Evolutionary conservation across 306 rosid genomes (phyloP).

Genomic region (Canavalia gladiata): DNA sequence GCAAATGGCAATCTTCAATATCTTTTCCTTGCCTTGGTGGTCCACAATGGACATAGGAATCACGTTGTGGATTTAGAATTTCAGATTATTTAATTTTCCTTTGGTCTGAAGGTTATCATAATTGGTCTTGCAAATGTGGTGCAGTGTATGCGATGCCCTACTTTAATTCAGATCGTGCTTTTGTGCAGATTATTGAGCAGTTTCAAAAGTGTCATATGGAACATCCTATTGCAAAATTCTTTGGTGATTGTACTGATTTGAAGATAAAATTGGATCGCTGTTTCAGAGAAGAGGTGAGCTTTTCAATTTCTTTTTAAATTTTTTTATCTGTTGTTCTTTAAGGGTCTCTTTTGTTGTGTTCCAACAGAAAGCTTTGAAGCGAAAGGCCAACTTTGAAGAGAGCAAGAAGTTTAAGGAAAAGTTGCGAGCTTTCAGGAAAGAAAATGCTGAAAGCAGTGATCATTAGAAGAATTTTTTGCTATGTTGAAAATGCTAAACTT

Average conservation of each 20-base stretch:
- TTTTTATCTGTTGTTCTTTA: neutral
- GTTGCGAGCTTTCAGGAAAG: constrained; percentile 75
- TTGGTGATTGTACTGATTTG: constrained; percentile 90
- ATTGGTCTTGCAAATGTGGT: constrained; percentile 34
- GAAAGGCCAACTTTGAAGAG: constrained; percentile 92
- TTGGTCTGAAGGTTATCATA: constrained; percentile 28
- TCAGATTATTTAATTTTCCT: constrained; percentile 2
- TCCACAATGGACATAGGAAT: constrained; percentile 28
- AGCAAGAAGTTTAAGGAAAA: constrained; percentile 84
- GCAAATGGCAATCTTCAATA: neutral
- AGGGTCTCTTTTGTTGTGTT: constrained; percentile 25
- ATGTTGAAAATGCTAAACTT: constrained; percentile 10
- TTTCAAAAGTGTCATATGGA: constrained; percentile 88
- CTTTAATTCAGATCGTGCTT: constrained; percentile 27
- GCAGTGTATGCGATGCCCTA: constrained; percentile 1
- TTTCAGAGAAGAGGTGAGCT: constrained; percentile 86
- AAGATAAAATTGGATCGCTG: constrained; percentile 93
- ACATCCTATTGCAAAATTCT: constrained; percentile 80
- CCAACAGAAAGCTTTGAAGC: constrained; percentile 88
- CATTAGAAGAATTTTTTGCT: constrained; percentile 52
- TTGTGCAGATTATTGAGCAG: constrained; percentile 73
- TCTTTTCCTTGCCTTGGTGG: constrained; percentile 15
- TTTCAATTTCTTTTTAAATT: neutral
- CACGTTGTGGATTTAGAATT: neutral
- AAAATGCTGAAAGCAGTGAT: constrained; percentile 58